A percentile compares a stretch with the other conserved stretches of the same genome.
These are phyloP conservation scores for Schizosaccharomyces japonicus DNA, from an alignment of 805 yeast genomes.

Conservation along the genomic window DNA sequence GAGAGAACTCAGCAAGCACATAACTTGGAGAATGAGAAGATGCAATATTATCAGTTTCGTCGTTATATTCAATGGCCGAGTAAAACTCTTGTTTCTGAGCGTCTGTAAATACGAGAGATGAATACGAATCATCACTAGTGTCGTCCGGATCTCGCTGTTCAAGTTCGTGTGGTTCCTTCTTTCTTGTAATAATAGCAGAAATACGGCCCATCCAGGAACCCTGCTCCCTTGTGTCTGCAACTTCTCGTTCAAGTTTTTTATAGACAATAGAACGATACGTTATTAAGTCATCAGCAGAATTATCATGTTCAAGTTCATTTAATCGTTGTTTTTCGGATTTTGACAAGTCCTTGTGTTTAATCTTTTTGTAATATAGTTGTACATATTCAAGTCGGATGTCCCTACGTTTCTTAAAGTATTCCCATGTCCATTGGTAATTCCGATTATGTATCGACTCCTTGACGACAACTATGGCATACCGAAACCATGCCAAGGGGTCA, in stretches of 20 bases:
- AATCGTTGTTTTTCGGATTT: slow-evolving; percentile 18
- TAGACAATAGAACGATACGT: slow-evolving; percentile 42
- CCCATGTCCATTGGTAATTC: slow-evolving; percentile 78
- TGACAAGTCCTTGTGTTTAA: slow-evolving; percentile 14
- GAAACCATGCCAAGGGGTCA: slow-evolving; percentile 60
- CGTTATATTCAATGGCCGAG: slow-evolving; percentile 83
- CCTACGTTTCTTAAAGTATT: slow-evolving; percentile 40
- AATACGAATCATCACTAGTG: too few species aligned
- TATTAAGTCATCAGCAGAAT: slow-evolving; percentile 56
- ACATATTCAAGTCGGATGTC: slow-evolving; percentile 50
- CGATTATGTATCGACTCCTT: slow-evolving; percentile 58
- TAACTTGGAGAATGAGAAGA: slow-evolving; percentile 52
- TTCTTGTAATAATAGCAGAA: too few species aligned
- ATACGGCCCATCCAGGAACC: too few species aligned
- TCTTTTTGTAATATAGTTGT: slow-evolving; percentile 33
- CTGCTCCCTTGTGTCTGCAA: too few species aligned
- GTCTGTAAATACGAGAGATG: slow-evolving; percentile 38
- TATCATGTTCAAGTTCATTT: slow-evolving; percentile 29
- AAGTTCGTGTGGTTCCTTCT: too few species aligned
- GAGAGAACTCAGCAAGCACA: slow-evolving; percentile 38
- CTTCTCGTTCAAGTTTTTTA: too few species aligned
- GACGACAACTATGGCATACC: slow-evolving; percentile 56
- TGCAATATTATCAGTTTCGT: slow-evolving; percentile 20
- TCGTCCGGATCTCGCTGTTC: too few species aligned
- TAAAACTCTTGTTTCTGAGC: slow-evolving; percentile 76